Evolutionary conservation across 2,329 filamentous ascomycete genomes (phyloP).

Genomic region (Talaromyces sp.): DNA sequence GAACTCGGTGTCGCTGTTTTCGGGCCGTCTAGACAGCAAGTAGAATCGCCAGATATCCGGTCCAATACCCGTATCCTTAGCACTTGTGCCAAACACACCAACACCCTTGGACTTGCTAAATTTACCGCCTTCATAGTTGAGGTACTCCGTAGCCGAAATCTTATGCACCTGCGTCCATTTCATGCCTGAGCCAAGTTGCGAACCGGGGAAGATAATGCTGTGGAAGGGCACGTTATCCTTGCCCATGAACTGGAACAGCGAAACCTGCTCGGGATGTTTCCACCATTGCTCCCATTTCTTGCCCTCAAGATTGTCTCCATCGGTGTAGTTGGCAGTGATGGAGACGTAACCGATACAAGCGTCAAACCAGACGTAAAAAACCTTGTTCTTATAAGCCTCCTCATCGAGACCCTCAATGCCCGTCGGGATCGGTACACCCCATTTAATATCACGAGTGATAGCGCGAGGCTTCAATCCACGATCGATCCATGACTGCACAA

Average conservation of each 20-base stretch:
- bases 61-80: constrained; percentile 77
- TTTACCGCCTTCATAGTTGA: constrained; percentile 85
- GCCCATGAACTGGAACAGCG: constrained; percentile 92
- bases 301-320: constrained; percentile 29
- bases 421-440: constrained; percentile 65
- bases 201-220: constrained; percentile 85
- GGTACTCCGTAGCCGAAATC: constrained; percentile 82
- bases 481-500: constrained; percentile 50
- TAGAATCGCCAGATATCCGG: constrained; percentile 94
- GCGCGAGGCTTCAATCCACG: constrained; percentile 82
- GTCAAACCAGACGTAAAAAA: constrained; percentile 92
- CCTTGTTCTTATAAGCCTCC: constrained; percentile 67
- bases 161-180: constrained; percentile 88
- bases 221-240: constrained; percentile 89
- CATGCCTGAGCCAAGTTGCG: constrained; percentile 77
- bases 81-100: constrained; percentile 88
- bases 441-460: constrained; percentile 89
- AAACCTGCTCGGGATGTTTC: constrained; percentile 82
- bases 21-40: constrained; percentile 78
- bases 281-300: constrained; percentile 88
- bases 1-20: constrained; percentile 83
- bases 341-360: constrained; percentile 94
- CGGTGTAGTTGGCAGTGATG: constrained; percentile 85
- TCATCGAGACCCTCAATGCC: constrained; percentile 27
- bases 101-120: constrained; percentile 89